Conservation (phyloP, 257 asterid species). For the Vinca minor region DNA sequence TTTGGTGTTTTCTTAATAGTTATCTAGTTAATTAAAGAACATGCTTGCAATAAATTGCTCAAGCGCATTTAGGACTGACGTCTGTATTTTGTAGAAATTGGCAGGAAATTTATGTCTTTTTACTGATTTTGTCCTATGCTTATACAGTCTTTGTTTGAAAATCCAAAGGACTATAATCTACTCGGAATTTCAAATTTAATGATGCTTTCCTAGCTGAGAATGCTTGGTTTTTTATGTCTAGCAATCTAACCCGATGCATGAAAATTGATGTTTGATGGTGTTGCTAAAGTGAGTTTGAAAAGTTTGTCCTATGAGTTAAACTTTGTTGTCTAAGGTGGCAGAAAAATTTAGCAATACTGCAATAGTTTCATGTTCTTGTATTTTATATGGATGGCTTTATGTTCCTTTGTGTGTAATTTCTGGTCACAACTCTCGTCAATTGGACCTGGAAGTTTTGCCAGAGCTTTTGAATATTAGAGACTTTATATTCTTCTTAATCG, state of each 20-base stretch:
- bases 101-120: neutral
- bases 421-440: neutral
- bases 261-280: neutral
- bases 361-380: neutral
- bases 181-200: neutral
- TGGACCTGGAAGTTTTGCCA: neutral
- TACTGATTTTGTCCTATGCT: no score
- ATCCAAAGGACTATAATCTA: neutral
- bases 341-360: neutral
- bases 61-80: neutral
- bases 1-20: neutral
- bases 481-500: neutral
- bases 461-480: neutral
- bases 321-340: neutral
- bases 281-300: neutral
- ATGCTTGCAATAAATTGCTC: neutral
- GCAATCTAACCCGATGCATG: neutral
- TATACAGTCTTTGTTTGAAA: no score
- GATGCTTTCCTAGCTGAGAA: neutral
- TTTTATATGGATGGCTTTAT: neutral
- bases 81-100: neutral
- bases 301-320: no score
- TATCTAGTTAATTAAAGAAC: no score
- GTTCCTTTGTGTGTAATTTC: neutral
- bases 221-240: conserved; percentile 2